Evolutionary conservation across 306 rosid genomes (phyloP).

Genomic region (Chamaecrista fasciculata): DNA sequence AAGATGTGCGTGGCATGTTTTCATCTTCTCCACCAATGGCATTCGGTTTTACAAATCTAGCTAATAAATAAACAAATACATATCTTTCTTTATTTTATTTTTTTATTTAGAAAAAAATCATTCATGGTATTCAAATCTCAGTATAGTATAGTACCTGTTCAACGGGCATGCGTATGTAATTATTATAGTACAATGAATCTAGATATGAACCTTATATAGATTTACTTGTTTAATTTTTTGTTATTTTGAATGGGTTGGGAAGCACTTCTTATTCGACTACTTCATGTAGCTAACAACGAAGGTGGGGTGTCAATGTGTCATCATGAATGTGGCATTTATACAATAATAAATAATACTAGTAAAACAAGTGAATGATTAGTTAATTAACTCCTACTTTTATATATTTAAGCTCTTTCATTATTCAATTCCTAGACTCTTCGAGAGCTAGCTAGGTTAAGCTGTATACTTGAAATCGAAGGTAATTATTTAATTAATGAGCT

Average conservation of each 20-base stretch:
- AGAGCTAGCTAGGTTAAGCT: conserved; percentile 13
- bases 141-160: conserved; percentile 18
- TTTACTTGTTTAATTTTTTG: neutral
- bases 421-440: no score
- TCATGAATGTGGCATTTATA: conserved; percentile 12
- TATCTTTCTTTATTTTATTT: neutral
- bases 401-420: no score
- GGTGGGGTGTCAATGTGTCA: conserved; percentile 40
- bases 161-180: neutral
- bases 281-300: conserved; percentile 27
- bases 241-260: conserved; percentile 32
- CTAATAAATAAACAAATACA: neutral
- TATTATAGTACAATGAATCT: conserved; percentile 11
- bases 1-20: conserved; percentile 43
- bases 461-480: conserved; percentile 2
- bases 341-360: neutral
- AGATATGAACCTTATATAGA: conserved; percentile 4
- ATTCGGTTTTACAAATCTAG: conserved; percentile 27
- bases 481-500: no score
- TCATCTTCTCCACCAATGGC: conserved; percentile 29
- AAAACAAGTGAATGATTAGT: conserved; percentile 21
- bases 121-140: conserved; percentile 13
- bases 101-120: neutral
- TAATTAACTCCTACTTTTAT: neutral
- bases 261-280: conserved; percentile 33